phyloP scores from a whole-genome alignment of 441 rosid genomes.

The Bruguiera hainesii region DNA sequence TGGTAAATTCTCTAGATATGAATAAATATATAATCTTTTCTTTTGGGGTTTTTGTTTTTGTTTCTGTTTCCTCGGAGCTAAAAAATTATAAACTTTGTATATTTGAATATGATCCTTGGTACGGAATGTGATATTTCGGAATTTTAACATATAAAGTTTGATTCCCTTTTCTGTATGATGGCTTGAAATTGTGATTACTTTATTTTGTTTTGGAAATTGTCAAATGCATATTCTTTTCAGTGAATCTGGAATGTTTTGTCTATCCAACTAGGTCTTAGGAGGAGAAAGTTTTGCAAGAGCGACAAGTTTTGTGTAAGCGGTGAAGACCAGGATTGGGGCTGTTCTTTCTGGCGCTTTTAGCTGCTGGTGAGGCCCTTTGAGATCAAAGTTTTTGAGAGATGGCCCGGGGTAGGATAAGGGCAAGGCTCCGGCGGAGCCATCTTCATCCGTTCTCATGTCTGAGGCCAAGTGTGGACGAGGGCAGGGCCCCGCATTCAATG shows the following conservation, averaged over 20 bases:
- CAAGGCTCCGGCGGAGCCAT: constrained; percentile 67
- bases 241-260: constrained; percentile 19
- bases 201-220: constrained; percentile 11
- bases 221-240: constrained; percentile 5
- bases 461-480: constrained; percentile 48
- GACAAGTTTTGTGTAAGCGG: constrained; percentile 19
- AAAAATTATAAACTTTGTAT: not conserved
- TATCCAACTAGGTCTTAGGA: constrained; percentile 27
- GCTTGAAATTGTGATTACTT: not conserved
- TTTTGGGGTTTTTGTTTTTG: not conserved
- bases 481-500: constrained; percentile 54
- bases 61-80: not conserved
- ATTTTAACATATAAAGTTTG: not conserved
- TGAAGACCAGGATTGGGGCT: constrained; percentile 25
- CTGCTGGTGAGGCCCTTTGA: constrained; percentile 17
- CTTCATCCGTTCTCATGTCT: constrained; percentile 81
- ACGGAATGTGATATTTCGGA: not conserved
- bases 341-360: constrained; percentile 22
- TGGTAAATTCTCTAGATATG: not conserved
- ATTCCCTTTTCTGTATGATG: too few species aligned
- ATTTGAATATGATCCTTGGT: not conserved
- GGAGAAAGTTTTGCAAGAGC: constrained; percentile 18
- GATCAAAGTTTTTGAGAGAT: constrained; percentile 30
- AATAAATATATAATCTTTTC: not conserved
- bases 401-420: constrained; percentile 68